These are phyloP conservation scores for Penicillium argentinense DNA, from an alignment of 495 filamentous ascomycete genomes.

Conservation along the genomic window DNA sequence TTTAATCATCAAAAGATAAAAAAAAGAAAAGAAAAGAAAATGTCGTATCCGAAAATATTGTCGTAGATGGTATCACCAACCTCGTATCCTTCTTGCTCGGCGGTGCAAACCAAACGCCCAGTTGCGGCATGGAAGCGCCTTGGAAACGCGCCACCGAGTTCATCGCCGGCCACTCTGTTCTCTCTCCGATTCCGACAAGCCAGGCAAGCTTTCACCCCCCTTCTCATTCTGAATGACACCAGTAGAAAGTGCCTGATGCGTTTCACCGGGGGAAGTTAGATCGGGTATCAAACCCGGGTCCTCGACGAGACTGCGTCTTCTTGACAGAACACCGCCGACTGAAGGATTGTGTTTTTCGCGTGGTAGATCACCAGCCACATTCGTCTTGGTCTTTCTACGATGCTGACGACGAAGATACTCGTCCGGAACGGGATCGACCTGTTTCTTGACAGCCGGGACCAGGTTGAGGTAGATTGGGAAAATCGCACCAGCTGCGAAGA, in stretches of 20 bases:
- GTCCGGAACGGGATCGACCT: conserved; percentile 58
- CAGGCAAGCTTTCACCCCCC: too few species aligned
- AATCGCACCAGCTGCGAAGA: conserved; percentile 54
- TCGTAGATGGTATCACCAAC: too few species aligned
- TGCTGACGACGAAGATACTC: conserved; percentile 41
- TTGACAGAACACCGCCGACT: conserved; percentile 37
- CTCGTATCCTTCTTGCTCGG: too few species aligned
- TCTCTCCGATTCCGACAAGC: too few species aligned
- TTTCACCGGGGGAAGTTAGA: conserved; percentile 23
- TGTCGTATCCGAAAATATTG: too few species aligned
- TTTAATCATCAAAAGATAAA: too few species aligned
- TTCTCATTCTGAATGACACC: not conserved
- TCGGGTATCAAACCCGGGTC: conserved; percentile 32
- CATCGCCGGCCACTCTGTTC: too few species aligned
- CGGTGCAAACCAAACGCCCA: too few species aligned
- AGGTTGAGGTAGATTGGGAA: conserved; percentile 63
- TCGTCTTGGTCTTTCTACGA: too few species aligned
- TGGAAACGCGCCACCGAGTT: too few species aligned
- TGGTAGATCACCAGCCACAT: conserved; percentile 13
- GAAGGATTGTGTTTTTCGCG: conserved; percentile 39
- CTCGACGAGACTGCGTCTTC: conserved; percentile 37
- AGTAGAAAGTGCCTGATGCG: conserved; percentile 1
- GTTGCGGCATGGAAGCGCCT: too few species aligned
- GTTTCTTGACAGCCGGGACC: conserved; percentile 54
- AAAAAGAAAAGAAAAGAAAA: too few species aligned